Evolutionary conservation across 768 basidiomycete genomes (phyloP), one percentile per base, ranked within the genome.

Genomic region (Leucogyrophana mollusca): DNA sequence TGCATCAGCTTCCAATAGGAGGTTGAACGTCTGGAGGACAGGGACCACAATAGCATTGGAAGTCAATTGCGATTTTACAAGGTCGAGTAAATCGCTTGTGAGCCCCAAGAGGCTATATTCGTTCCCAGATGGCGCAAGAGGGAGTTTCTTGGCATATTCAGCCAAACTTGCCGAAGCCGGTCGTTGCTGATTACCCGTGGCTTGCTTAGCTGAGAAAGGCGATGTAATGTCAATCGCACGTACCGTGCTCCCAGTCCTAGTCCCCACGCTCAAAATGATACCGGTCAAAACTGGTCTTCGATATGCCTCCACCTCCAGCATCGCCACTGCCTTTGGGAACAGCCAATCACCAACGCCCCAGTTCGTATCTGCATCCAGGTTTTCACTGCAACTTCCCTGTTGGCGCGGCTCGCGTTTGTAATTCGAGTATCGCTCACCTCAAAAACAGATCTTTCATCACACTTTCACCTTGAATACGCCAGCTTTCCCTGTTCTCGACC

Each of bases 171-270:
- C 66, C 3, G 84, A 72, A 20, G 83, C 79, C 20, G 86, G 78
- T 23, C 82, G 82, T 73, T 87, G 86, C 88, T 90, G 53, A 35
- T 49, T 50, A 34, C 39, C 33, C n/a, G n/a, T n/a, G n/a, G 51
- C 39, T 52, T 65, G 60, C 46, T 50, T 25, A 27, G 41, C 44
- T 20, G 43, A 46, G 40, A 42, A 42, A 7, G 33, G 49, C 8
- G 44, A 43, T 22, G 14, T n/a, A 40, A 32, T 21, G 38, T 53
- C 27, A 41, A 16, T 47, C 33, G 8, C 37, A 68, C 87, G 67
- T 59, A 95, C 94, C 4, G 85, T 90, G 58, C 85, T 88, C 50
- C 89, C 83, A 8, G 91, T 91, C 66, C 82, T 87, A 62, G 88
- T 90, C 27, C 85, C 87, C 30, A 92, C 72, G 58, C 90, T 94